Evolutionary conservation across 495 filamentous ascomycete genomes (phyloP).

Genomic region (Penicillium cinerascens): DNA sequence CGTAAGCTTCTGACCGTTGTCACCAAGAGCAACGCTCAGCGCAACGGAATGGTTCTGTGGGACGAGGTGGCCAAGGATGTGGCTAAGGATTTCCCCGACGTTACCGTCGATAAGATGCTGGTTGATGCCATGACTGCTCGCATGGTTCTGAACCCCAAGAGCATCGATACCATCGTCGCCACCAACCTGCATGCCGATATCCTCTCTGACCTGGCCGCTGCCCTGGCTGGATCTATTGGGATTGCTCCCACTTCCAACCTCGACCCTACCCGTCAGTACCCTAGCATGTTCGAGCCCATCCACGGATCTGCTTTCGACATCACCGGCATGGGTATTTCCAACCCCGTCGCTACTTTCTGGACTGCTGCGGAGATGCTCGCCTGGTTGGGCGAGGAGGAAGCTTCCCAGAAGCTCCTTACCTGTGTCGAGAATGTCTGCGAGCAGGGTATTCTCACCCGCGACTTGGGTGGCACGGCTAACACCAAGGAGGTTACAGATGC

Average conservation of each 20-base stretch:
- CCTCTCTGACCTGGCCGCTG: constrained; percentile 55
- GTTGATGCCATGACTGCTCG: constrained; percentile 58
- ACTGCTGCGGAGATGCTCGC: constrained; percentile 64
- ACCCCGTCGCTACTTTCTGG: constrained; percentile 70
- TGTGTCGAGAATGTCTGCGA: constrained; percentile 60
- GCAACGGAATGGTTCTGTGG: constrained; percentile 57
- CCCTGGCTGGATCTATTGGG: constrained; percentile 54
- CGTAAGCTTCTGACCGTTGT: constrained; percentile 54
- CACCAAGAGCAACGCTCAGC: constrained; percentile 57
- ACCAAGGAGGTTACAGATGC: constrained; percentile 61
- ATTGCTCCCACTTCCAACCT: constrained; percentile 62
- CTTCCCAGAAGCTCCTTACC: constrained; percentile 53
- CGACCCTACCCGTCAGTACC: constrained; percentile 57
- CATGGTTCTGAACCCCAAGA: constrained; percentile 54
- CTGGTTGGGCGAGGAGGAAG: constrained; percentile 58
- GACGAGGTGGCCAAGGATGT: constrained; percentile 49
- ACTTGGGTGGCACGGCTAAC: constrained; percentile 53
- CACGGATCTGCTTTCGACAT: constrained; percentile 71
- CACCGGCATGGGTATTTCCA: constrained; percentile 66
- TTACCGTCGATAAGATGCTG: constrained; percentile 55
- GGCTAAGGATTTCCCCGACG: constrained; percentile 49
- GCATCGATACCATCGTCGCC: constrained; percentile 54
- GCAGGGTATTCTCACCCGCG: constrained; percentile 54
- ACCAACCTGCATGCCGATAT: constrained; percentile 58
- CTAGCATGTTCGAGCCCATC: constrained; percentile 67